Base-by-base conservation (phyloP, 2,329 filamentous ascomycete species). In the Talaromyces sp. region DNA sequence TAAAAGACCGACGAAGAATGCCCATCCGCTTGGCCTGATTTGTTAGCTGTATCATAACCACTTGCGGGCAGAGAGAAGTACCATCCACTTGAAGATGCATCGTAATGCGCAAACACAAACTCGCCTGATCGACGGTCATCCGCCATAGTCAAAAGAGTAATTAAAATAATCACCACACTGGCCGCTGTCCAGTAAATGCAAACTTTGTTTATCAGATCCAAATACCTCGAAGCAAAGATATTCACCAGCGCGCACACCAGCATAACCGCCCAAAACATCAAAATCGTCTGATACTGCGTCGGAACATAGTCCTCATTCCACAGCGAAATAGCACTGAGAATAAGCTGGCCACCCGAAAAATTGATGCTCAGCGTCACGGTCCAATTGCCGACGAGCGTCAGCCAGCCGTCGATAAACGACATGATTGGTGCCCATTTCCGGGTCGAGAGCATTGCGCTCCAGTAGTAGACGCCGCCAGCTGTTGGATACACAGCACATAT, bases 321-420 rank as follows among this genome's bases (percentile, higher is more conserved):
- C 0, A 91, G 78, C n/a, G 85, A 83, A 67, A 91, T 89, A 1
- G 88, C 88, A 59, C 83, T 86, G 22, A 91, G 80, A 64, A 90
- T 87, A 27, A 90, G 84, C 69, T 92, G 86, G 0, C 88, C 90
- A 3, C 90, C 92, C 7, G 84, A 86, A 72, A 92, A 92, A 73
- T 90, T 90, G 77, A 92, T 91, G 45, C 82, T 85, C 19, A 87
- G 76, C 0, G 85, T 86, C 33, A 87, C 84, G 0, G 89, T 91
- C 89, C 89, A 91, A 74, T 91, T 91, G 0, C 89, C 89, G 2
- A 91, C 88, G 0, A 91, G 80, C 0, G 88, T 90, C 63, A 90
- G 74, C 89, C 89, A 91, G 15, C 89, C 89, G 5, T 88, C 89
- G 33, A 90, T 85, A 81, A 88, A 91, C 10, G 84, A 87, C 57